A percentile compares a stretch with the other conserved stretches of the same genome.
These are phyloP conservation scores for Cryphonectria parasitica DNA, from an alignment of 2,329 filamentous ascomycete genomes.

Conservation along the genomic window DNA sequence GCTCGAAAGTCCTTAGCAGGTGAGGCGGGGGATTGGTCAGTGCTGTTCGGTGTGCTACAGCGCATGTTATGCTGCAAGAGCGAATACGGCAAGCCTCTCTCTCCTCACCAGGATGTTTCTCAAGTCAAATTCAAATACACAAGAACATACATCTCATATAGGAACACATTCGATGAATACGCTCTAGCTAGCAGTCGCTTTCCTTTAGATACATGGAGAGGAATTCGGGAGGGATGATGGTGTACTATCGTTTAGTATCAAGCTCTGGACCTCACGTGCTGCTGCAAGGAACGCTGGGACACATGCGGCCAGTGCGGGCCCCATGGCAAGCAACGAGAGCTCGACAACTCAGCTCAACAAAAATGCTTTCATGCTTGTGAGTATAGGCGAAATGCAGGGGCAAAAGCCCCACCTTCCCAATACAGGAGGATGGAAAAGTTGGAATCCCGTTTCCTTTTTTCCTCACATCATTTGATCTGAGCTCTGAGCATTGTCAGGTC, in stretches of 20 bases:
- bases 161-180: background rate
- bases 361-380: background rate
- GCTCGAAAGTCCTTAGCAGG: background rate
- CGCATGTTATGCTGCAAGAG: background rate
- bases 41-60: background rate
- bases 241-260: background rate
- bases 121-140: too few species aligned
- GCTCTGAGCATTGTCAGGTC: background rate
- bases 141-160: background rate
- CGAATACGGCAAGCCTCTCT: background rate
- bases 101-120: background rate
- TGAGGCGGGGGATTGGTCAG: background rate
- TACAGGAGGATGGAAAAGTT: conserved; percentile 10
- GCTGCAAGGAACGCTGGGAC: conserved; percentile 3
- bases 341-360: background rate
- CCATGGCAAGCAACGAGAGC: background rate
- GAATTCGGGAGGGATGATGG: too few species aligned
- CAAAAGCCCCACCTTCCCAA: conserved; percentile 12
- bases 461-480: background rate
- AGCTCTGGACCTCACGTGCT: conserved; percentile 4
- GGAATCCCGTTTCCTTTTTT: background rate
- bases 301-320: background rate
- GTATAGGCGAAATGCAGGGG: background rate
- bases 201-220: too few species aligned
- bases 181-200: background rate